Evolutionary conservation across 2,329 filamentous ascomycete genomes (phyloP), one percentile per base, ranked within the genome.

Genomic region (Pseudonectria foliicola): DNA sequence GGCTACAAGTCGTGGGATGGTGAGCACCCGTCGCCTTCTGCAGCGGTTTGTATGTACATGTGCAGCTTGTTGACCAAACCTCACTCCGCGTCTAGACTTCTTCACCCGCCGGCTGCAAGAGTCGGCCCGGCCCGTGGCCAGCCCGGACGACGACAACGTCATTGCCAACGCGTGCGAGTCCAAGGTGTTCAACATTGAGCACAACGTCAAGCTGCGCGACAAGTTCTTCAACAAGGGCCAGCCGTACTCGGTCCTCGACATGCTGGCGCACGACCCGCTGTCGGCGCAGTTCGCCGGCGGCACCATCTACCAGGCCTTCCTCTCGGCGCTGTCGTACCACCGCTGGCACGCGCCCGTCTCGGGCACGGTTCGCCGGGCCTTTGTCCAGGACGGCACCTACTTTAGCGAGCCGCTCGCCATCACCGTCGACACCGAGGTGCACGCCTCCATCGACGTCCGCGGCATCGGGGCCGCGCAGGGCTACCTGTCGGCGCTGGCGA

Each of bases 341-440:
- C 70, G 81, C 16, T 85, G 82, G 82, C 80, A 85, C 57, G 56
- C 74, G 0, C 82, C 82, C n/a, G 70, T 85, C 0, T 70, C 64
- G 5, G 82, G 82, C 1, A 77, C 55, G 5, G 60, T 85, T 12
- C 62, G 66, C 29, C 73, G 75, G 35, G 70, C 72, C 0, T 77
- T 71, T 38, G 65, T 80, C 1, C 54, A 73, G 4, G 70, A 77
- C 14, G 82, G 82, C 2, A 82, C 80, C 0, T 86, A 85, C 57
- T 85, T 79, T 48, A 76, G 75, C 13, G 78, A 82, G 54, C 66
- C 66, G 31, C 56, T 69, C 2, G 62, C 57, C 26, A 56, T 66
- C 28, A 58, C 51, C 12, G 28, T 50, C 16, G 46, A 62, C 38
- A 44, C 48, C 1, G 37, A 36, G 3, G 30, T 39, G 6, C 35